Evolutionary conservation across 2,329 filamentous ascomycete genomes (phyloP).

Genomic region (Westerdykella ornata): DNA sequence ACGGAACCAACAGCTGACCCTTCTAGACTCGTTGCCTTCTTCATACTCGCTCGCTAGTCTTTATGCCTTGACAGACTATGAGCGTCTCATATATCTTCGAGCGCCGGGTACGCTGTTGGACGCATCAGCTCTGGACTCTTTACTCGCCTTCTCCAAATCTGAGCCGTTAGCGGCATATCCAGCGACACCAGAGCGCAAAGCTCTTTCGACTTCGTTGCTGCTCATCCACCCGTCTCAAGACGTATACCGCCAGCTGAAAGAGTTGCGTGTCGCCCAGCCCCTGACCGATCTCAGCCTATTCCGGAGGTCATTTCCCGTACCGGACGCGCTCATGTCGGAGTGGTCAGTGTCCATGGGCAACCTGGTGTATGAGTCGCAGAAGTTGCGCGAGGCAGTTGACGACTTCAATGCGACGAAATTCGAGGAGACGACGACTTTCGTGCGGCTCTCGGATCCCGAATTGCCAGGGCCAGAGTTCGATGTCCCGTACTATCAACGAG

Average conservation of each 20-base stretch:
- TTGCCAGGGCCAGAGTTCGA: conserved; percentile 48
- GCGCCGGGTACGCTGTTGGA: conserved; percentile 43
- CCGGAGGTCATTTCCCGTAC: conserved; percentile 24
- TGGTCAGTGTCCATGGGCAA: conserved; percentile 36
- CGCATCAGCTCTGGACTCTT: conserved; percentile 41
- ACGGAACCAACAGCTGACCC: conserved; percentile 4
- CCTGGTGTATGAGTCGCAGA: conserved; percentile 33
- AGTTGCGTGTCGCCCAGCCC: conserved; percentile 19
- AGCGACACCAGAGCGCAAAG: conserved; percentile 23
- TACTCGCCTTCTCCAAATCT: conserved; percentile 38
- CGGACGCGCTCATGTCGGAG: conserved; percentile 33
- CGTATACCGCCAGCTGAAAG: conserved; percentile 26
- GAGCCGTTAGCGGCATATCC: conserved; percentile 33
- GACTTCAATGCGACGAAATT: conserved; percentile 44
- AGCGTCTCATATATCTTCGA: conserved; percentile 42
- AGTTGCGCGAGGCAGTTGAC: conserved; percentile 23
- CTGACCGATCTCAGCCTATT: conserved; percentile 31
- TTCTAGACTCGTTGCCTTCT: conserved; percentile 24
- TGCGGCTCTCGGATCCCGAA: conserved; percentile 44
- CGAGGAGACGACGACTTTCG: conserved; percentile 40
- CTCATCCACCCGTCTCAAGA: conserved; percentile 33
- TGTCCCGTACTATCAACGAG: conserved; percentile 39
- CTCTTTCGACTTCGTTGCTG: conserved; percentile 35
- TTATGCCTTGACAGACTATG: conserved; percentile 41
- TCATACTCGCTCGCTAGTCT: conserved; percentile 43